A percentile compares a stretch with the other conserved stretches of the same genome.
phyloP scores from a whole-genome alignment of 306 rosid species.

The Quercus wislizeni region DNA sequence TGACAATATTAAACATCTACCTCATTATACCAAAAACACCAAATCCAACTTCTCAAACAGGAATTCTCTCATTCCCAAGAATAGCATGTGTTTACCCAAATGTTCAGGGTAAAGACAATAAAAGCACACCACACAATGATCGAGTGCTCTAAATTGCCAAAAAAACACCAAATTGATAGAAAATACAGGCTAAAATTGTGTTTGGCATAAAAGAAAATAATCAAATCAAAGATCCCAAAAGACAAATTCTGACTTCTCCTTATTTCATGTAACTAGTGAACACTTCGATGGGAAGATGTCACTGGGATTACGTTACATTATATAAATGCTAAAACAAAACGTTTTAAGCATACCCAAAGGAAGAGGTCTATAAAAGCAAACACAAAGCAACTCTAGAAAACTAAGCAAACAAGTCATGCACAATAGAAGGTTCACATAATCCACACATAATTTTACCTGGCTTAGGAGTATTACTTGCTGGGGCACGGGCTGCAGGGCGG shows the following conservation, averaged over 20 bases:
- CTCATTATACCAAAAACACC: neutral
- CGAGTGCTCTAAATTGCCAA: neutral
- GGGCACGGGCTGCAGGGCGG: constrained; percentile 18
- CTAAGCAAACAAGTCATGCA: neutral
- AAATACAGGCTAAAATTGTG: neutral
- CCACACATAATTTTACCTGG: constrained; percentile 10
- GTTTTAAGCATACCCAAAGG: no score
- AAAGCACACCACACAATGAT: neutral
- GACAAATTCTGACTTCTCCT: neutral
- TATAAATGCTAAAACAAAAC: no score
- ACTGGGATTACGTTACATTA: no score
- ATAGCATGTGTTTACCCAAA: neutral
- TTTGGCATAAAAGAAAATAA: neutral
- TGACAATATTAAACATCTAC: neutral
- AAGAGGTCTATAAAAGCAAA: neutral
- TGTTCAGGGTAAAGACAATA: neutral
- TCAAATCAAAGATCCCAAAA: neutral
- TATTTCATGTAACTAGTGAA: neutral
- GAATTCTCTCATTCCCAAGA: neutral
- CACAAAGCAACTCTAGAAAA: neutral
- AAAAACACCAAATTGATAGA: neutral
- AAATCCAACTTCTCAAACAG: neutral
- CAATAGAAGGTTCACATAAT: neutral
- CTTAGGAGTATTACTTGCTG: constrained; percentile 20
- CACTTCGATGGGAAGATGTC: neutral